These are phyloP conservation scores for Diaporthe aspalathi DNA, from an alignment of 2,329 filamentous ascomycete species.

Conservation along the genomic window DNA sequence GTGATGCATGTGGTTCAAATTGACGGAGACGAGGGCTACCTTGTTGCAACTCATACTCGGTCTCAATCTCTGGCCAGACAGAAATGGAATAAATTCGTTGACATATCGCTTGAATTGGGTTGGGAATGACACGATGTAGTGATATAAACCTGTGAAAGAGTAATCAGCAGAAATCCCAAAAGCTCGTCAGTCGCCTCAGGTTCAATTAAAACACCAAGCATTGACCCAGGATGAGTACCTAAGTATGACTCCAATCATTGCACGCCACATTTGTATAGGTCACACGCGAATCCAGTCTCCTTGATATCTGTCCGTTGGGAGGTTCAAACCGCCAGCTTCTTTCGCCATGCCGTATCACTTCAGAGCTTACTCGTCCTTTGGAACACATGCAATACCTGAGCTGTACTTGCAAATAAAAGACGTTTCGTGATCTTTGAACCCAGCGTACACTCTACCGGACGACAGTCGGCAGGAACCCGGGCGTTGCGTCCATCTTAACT, in stretches of 20 bases:
- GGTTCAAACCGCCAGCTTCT: not conserved
- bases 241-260: too few relatives aligned
- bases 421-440: too few relatives aligned
- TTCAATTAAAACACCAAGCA: too few relatives aligned
- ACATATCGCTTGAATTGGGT: too few relatives aligned
- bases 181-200: too few relatives aligned
- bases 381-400: not conserved
- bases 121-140: too few relatives aligned
- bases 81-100: too few relatives aligned
- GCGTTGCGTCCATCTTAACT: not conserved
- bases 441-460: not conserved
- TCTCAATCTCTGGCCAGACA: too few relatives aligned
- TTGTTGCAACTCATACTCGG: not conserved
- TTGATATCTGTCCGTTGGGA: not conserved
- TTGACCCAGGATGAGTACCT: too few relatives aligned
- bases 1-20: not conserved
- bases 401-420: not conserved
- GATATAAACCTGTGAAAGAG: too few relatives aligned
- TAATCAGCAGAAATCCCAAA: too few relatives aligned
- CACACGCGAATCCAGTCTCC: not conserved
- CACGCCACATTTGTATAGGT: too few relatives aligned
- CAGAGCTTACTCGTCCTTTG: not conserved
- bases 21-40: not conserved
- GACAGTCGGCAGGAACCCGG: not conserved
- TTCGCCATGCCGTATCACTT: not conserved